Percentiles rank a stretch among this genome's conserved stretches.
Conservation (phyloP, 2,329 filamentous ascomycete species). For the Alternaria triticimaculans region DNA sequence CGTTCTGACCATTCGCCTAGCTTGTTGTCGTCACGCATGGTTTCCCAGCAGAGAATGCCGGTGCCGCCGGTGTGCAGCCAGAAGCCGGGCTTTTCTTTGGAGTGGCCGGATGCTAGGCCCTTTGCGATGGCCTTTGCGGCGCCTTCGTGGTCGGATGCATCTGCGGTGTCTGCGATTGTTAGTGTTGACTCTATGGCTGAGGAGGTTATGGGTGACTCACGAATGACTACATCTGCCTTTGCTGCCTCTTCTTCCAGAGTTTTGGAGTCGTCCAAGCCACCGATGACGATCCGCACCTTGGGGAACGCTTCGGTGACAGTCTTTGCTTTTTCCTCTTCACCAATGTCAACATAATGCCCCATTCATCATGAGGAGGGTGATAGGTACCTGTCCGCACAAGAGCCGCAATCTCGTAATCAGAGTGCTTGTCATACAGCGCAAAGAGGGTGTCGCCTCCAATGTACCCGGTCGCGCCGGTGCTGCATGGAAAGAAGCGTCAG, state of each 20-base stretch:
- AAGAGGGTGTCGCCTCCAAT: constrained; percentile 52
- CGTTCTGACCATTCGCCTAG: constrained; percentile 57
- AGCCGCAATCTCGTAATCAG: constrained; percentile 55
- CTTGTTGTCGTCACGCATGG: constrained; percentile 51
- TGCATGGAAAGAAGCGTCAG: not conserved
- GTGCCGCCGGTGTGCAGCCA: constrained; percentile 63
- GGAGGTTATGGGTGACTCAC: constrained; percentile 7
- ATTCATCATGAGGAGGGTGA: not conserved
- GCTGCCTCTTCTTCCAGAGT: constrained; percentile 56
- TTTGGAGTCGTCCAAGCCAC: constrained; percentile 55
- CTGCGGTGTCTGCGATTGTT: constrained; percentile 28
- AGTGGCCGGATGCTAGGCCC: constrained; percentile 57
- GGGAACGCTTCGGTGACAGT: constrained; percentile 54
- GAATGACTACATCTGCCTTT: constrained; percentile 59
- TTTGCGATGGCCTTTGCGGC: constrained; percentile 57
- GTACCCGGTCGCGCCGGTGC: constrained; percentile 39
- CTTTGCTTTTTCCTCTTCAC: constrained; percentile 52
- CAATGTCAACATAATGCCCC: not conserved
- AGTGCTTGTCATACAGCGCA: constrained; percentile 52
- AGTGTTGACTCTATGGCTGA: not conserved
- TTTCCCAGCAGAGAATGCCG: constrained; percentile 60
- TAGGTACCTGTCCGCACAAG: constrained; percentile 47
- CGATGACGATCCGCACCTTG: constrained; percentile 55
- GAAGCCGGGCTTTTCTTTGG: constrained; percentile 53
- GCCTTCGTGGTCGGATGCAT: constrained; percentile 37